Evolutionary conservation across 2,329 filamentous ascomycete species (phyloP).

Genomic region (Cordyceps militaris): DNA sequence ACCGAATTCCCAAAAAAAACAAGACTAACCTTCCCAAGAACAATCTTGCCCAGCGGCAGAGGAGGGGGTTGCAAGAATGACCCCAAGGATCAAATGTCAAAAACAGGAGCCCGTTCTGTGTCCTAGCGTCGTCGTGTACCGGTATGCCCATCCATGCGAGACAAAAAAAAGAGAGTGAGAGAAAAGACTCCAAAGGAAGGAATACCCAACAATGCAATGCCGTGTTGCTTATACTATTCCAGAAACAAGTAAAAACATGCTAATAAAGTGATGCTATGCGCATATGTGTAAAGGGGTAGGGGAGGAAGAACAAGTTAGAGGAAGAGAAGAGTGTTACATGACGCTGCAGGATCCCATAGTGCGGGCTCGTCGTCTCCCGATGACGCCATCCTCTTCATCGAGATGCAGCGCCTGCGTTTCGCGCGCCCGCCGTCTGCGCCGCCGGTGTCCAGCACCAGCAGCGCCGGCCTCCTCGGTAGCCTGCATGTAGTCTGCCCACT

Average conservation of each 20-base stretch:
- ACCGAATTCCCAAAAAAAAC: background rate
- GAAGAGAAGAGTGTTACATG: slow-evolving; percentile 42
- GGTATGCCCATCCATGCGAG: background rate
- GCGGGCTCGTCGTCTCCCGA: slow-evolving; percentile 54
- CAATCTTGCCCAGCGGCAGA: background rate
- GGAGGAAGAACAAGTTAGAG: background rate
- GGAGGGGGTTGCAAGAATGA: background rate
- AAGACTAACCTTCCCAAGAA: background rate
- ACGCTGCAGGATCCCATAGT: slow-evolving; percentile 55
- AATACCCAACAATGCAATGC: background rate
- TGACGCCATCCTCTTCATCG: slow-evolving; percentile 66
- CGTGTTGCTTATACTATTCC: background rate
- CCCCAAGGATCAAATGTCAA: background rate
- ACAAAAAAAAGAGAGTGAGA: background rate
- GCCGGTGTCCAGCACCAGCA: slow-evolving; percentile 56
- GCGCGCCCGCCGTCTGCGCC: slow-evolving; percentile 68
- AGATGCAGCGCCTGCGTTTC: slow-evolving; percentile 76
- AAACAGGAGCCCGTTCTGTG: slow-evolving; percentile 8
- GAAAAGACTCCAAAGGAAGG: background rate
- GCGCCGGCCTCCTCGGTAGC: slow-evolving; percentile 76
- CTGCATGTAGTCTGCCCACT: slow-evolving; percentile 94
- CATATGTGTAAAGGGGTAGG: background rate
- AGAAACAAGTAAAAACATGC: background rate
- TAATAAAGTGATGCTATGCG: background rate
- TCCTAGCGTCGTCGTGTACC: slow-evolving; percentile 8